Conservation (phyloP, 2,329 filamentous ascomycete genomes). For the Cytospora schulzeri region DNA sequence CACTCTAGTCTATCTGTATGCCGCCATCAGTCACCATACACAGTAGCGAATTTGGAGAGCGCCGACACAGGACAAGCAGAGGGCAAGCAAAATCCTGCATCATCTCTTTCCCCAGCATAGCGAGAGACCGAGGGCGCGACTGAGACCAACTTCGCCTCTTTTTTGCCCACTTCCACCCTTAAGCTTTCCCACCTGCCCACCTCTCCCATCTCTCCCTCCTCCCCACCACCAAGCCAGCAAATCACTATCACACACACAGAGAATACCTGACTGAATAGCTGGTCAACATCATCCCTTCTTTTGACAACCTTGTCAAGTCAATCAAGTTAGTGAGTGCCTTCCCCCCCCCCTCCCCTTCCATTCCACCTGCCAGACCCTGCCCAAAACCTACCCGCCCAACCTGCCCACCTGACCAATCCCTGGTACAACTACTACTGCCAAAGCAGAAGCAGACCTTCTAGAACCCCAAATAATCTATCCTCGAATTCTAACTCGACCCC, state of each 20-base stretch:
- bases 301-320: neutral
- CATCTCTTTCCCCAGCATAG: neutral
- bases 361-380: neutral
- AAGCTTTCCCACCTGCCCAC: neutral
- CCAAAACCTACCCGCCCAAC: neutral
- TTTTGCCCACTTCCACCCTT: neutral
- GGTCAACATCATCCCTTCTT: neutral
- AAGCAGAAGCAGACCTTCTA: constrained; percentile 3
- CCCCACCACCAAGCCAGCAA: neutral
- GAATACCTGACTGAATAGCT: neutral
- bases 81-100: constrained; percentile 1
- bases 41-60: neutral
- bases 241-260: neutral
- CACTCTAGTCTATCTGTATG: neutral
- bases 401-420: neutral
- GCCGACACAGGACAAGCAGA: neutral
- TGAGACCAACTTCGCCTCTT: constrained; percentile 1
- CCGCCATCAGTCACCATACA: neutral
- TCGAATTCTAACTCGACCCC: neutral
- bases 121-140: neutral
- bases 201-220: neutral
- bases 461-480: constrained; percentile 5
- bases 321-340: neutral
- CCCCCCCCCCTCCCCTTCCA: neutral
- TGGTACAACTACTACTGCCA: neutral